Evolutionary conservation across 257 asterid species (phyloP).

Genomic region (Solanum appendiculatum): DNA sequence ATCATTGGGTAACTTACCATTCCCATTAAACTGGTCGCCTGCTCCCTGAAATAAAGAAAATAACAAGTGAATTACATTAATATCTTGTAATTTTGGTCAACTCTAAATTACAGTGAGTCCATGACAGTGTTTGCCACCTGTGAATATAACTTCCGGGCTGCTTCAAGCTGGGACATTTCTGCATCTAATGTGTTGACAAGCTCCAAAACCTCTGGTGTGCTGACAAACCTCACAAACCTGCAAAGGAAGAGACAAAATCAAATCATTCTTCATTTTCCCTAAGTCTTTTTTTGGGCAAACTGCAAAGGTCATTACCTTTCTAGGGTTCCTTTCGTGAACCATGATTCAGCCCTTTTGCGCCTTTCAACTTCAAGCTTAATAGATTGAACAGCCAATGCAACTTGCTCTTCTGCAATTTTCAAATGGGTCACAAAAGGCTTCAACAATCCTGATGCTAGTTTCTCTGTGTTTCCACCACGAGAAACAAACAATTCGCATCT

Average conservation of each 20-base stretch:
- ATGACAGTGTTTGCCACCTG: constrained; percentile 32
- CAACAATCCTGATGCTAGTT: constrained; percentile 82
- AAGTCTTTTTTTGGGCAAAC: not conserved
- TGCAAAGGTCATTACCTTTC: constrained; percentile 52
- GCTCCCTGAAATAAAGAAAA: constrained; percentile 48
- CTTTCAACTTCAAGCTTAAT: constrained; percentile 73
- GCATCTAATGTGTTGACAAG: constrained; percentile 62
- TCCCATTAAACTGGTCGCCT: constrained; percentile 54
- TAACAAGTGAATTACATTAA: not conserved
- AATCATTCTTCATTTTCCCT: not conserved
- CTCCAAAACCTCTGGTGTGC: constrained; percentile 85
- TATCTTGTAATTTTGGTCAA: not conserved
- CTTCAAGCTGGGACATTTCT: constrained; percentile 91
- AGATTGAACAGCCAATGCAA: constrained; percentile 50
- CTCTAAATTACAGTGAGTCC: not conserved
- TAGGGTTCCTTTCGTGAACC: constrained; percentile 98
- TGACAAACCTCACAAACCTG: constrained; percentile 90
- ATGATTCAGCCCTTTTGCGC: constrained; percentile 40
- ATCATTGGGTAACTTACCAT: constrained; percentile 11
- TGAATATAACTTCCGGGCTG: constrained; percentile 71
- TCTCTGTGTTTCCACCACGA: constrained; percentile 66
- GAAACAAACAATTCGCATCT: constrained; percentile 88
- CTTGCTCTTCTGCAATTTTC: constrained; percentile 72
- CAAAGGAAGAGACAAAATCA: not conserved
- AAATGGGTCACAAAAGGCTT: constrained; percentile 79